Evolutionary conservation across 2,329 filamentous ascomycete genomes (phyloP), one percentile per base, ranked within the genome.

Genomic region (Apiospora sp.): DNA sequence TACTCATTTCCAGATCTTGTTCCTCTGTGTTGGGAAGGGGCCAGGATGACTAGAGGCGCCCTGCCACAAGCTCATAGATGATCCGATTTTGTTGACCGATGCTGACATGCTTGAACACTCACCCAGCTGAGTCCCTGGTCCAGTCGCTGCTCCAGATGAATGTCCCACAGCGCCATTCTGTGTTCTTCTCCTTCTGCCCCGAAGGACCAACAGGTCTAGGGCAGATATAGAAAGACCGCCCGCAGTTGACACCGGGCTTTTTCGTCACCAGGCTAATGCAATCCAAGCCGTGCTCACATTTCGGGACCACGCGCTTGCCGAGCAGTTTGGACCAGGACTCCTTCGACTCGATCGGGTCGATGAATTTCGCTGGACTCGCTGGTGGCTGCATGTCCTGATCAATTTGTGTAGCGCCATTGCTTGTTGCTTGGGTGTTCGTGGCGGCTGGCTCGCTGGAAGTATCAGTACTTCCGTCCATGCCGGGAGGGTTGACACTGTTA

Each of bases 241-340:
- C 96, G 83, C 80, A 92, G 78, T 98, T 99, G 75, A 94, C 85
- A 1, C 96, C 96, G 0, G 94, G 87, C 80, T 98, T 98, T 84
- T 96, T 98, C 0, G 95, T 98, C 24, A 92, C 88, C 70, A 96
- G 85, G 75, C 88, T 94, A 75, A 95, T 93, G 82, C 96, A 98
- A 3, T 94, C 93, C 77, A 98, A 95, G 71, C 91, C 87, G 79
- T 99, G 96, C 68, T 98, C 95, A 80, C 96, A 99, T 72, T 88
- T 89, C 0, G 96, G 96, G 0, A 90, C 87, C 1, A 90, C 84
- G 72, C 93, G 91, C 81, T 92, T 94, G 22, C 92, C 90, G 74
- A 98, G 92, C 19, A 98, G 86, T 80, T 92, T 95, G 5, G 91
- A 92, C 96, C 96, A 98, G 30, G 92, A 92, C 79, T 96, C 92